phyloP scores from a whole-genome alignment of 2,329 filamentous ascomycete species.

The Colletotrichum sansevieriae region DNA sequence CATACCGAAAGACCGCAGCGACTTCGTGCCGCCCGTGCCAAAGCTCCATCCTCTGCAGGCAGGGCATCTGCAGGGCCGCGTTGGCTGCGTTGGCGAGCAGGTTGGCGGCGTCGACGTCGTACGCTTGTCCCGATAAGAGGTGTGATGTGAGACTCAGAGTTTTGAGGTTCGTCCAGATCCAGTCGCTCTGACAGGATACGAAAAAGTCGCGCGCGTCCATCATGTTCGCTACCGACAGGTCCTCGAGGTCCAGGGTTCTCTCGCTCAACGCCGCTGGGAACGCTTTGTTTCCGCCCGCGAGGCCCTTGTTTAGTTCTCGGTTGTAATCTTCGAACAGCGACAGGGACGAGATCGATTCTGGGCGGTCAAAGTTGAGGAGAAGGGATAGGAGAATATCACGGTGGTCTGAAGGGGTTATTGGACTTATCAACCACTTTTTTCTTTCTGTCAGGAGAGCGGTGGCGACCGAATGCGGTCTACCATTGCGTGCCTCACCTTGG shows the following conservation, averaged over 20 bases:
- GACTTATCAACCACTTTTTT: too few relatives aligned
- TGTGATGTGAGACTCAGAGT: not conserved
- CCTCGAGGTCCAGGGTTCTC: slow-evolving; percentile 2
- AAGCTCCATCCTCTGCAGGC: not conserved
- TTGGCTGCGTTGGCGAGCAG: slow-evolving; percentile 5
- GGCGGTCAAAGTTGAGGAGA: too few relatives aligned
- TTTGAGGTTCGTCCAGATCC: slow-evolving; percentile 3
- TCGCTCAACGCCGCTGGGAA: not conserved
- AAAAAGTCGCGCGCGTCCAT: slow-evolving; percentile 4
- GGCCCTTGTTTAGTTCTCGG: too few relatives aligned
- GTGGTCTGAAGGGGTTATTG: too few relatives aligned
- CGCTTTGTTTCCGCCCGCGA: too few relatives aligned
- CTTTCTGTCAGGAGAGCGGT: too few relatives aligned
- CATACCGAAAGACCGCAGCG: not conserved
- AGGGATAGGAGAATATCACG: too few relatives aligned
- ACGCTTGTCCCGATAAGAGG: not conserved
- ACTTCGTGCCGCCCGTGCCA: not conserved
- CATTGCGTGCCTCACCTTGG: too few relatives aligned
- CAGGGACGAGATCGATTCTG: too few relatives aligned
- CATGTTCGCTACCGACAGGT: not conserved
- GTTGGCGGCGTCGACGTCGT: not conserved
- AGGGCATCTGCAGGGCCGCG: not conserved
- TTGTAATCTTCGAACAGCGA: too few relatives aligned
- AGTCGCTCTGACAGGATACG: not conserved
- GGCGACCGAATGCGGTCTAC: too few relatives aligned